phyloP scores from a whole-genome alignment of 1,284 basidiomycete species.

The Austropuccinia psidii region DNA sequence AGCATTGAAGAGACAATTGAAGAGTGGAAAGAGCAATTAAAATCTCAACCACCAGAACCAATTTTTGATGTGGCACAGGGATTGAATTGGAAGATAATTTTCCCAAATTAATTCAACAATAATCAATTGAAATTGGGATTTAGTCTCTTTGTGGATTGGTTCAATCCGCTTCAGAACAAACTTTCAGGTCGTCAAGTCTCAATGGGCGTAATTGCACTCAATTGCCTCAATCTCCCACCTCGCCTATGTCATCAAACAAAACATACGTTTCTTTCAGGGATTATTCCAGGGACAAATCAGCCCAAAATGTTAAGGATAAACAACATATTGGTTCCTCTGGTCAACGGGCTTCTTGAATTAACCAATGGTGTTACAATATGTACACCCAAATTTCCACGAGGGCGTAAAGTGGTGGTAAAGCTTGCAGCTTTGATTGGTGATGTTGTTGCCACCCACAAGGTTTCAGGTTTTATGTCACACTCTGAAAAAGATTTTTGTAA shows the following conservation, averaged over 20 bases:
- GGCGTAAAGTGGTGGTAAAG: neutral
- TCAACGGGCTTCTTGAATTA: neutral
- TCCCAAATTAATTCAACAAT: too few relatives aligned
- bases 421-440: neutral
- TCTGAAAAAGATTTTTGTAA: neutral
- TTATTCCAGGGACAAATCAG: constrained; percentile 6
- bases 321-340: neutral
- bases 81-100: too few relatives aligned
- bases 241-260: neutral
- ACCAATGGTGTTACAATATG: neutral
- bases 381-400: neutral
- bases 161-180: constrained; percentile 24
- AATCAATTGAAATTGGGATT: neutral
- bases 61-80: too few relatives aligned
- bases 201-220: neutral
- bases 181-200: neutral
- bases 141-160: constrained; percentile 22
- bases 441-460: constrained; percentile 24
- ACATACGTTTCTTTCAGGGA: neutral
- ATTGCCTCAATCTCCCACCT: neutral
- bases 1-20: neutral
- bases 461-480: constrained; percentile 7
- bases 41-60: too few relatives aligned
- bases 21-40: too few relatives aligned
- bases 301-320: neutral